These are phyloP conservation scores for Curvularia eragrostidis DNA, from an alignment of 2,329 filamentous ascomycete genomes.

Conservation along the genomic window DNA sequence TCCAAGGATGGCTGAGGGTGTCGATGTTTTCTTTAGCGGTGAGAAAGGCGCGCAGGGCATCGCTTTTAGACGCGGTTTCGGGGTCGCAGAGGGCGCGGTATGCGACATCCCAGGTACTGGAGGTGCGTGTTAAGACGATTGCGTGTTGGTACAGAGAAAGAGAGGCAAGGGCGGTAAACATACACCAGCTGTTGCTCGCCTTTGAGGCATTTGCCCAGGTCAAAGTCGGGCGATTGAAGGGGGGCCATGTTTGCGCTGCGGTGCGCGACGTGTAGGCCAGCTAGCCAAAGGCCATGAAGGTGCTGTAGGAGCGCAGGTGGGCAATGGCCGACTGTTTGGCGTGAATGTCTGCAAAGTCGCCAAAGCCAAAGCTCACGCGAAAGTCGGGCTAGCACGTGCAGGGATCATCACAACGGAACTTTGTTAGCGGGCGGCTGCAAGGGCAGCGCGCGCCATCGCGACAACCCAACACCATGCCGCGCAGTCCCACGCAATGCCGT, in stretches of 20 bases:
- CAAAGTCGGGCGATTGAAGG: slow-evolving; percentile 60
- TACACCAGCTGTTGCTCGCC: slow-evolving; percentile 83
- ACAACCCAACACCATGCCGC: not conserved
- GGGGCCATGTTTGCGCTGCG: slow-evolving; percentile 49
- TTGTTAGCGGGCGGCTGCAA: slow-evolving; percentile 3
- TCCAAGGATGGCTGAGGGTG: slow-evolving; percentile 72
- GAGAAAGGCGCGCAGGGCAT: slow-evolving; percentile 69
- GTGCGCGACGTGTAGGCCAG: slow-evolving; percentile 37
- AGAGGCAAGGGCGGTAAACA: slow-evolving; percentile 47
- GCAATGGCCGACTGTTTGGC: slow-evolving; percentile 31
- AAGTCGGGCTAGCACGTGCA: slow-evolving; percentile 21
- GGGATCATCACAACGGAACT: slow-evolving; percentile 16
- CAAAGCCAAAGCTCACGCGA: slow-evolving; percentile 27
- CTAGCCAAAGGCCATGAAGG: slow-evolving; percentile 47
- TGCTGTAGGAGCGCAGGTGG: slow-evolving; percentile 21
- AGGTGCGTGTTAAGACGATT: slow-evolving; percentile 51
- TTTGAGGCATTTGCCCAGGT: slow-evolving; percentile 82
- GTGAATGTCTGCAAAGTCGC: slow-evolving; percentile 28
- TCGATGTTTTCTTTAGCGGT: slow-evolving; percentile 71
- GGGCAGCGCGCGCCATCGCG: too few species aligned
- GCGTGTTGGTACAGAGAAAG: not conserved
- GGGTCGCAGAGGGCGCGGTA: slow-evolving; percentile 62
- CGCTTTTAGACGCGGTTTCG: slow-evolving; percentile 51
- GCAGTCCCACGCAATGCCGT: not conserved
- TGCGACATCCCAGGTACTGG: slow-evolving; percentile 66